Evolutionary conservation across 202 grass and related monocot genomes (phyloP).

Genomic region (Dendrocalamus latiflorus): DNA sequence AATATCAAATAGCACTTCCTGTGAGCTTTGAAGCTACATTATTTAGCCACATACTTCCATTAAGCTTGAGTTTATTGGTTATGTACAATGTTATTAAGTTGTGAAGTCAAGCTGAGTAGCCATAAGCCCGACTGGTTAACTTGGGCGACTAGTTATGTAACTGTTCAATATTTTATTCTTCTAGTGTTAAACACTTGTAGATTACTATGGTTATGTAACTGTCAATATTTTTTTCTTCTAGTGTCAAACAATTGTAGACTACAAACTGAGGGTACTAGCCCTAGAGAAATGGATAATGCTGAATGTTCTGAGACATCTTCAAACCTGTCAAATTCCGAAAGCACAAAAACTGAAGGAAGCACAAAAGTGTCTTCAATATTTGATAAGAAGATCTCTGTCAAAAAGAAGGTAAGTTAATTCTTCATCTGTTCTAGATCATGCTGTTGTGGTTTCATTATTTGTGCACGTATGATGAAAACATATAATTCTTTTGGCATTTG

Average conservation of each 20-base stretch:
- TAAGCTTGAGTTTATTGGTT: not conserved
- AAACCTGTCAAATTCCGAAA: constrained; percentile 37
- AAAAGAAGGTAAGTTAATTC: constrained; percentile 52
- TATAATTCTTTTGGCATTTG: not conserved
- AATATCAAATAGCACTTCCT: not conserved
- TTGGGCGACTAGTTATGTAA: too few relatives aligned
- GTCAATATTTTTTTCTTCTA: constrained; percentile 1
- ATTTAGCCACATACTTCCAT: not conserved
- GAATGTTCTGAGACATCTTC: constrained; percentile 46
- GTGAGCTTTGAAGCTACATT: not conserved
- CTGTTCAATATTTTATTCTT: too few relatives aligned
- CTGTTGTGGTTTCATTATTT: not conserved
- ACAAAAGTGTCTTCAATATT: constrained; percentile 34
- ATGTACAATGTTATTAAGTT: too few relatives aligned
- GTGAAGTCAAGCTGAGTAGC: too few relatives aligned
- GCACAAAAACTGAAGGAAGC: constrained; percentile 39
- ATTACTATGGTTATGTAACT: not conserved
- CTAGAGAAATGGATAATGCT: constrained; percentile 39
- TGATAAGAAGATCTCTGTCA: constrained; percentile 52
- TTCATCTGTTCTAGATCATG: not conserved
- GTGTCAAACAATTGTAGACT: not conserved
- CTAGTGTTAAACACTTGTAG: too few relatives aligned
- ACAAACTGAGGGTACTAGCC: constrained; percentile 31
- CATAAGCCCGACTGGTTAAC: too few relatives aligned
- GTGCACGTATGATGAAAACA: not conserved